A percentile compares a stretch with the other conserved stretches of the same genome.
These are phyloP conservation scores for Alternaria gansuensis DNA, from an alignment of 2,329 filamentous ascomycete genomes.

Conservation along the genomic window DNA sequence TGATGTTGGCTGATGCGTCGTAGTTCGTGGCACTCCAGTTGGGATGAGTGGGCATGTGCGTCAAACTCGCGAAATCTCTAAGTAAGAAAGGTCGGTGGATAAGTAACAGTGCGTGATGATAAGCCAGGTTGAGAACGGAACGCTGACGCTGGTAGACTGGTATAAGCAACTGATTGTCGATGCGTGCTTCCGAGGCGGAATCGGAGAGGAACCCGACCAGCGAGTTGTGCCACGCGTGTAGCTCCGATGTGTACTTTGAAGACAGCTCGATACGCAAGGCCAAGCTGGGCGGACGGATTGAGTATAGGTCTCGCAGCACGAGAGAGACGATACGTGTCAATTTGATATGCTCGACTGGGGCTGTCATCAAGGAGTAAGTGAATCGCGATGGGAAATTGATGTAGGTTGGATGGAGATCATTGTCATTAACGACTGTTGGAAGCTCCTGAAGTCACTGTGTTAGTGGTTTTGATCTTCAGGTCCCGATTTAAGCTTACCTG, in stretches of 20 bases:
- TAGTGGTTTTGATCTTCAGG: neutral
- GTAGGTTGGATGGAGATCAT: slow-evolving; percentile 39
- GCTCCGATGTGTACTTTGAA: slow-evolving; percentile 54
- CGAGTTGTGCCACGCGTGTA: slow-evolving; percentile 58
- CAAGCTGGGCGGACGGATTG: slow-evolving; percentile 49
- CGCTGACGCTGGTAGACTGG: slow-evolving; percentile 64
- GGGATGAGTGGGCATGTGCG: slow-evolving; percentile 41
- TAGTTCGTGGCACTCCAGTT: slow-evolving; percentile 22
- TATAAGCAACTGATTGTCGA: slow-evolving; percentile 57
- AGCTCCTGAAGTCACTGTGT: slow-evolving; percentile 42
- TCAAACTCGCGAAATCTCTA: slow-evolving; percentile 51
- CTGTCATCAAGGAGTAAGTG: slow-evolving; percentile 56
- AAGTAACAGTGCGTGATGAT: slow-evolving; percentile 66
- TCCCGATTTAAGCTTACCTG: slow-evolving; percentile 56
- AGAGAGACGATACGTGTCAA: slow-evolving; percentile 57
- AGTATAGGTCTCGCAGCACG: slow-evolving; percentile 58
- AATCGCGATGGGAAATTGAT: slow-evolving; percentile 41
- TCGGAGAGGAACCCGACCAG: slow-evolving; percentile 56
- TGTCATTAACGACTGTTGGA: slow-evolving; percentile 49
- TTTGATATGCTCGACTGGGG: slow-evolving; percentile 57
- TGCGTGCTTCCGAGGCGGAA: slow-evolving; percentile 46
- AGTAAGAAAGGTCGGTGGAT: slow-evolving; percentile 65
- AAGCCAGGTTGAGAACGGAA: slow-evolving; percentile 63
- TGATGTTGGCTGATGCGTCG: slow-evolving; percentile 49
- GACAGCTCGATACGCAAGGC: slow-evolving; percentile 51